phyloP scores from a whole-genome alignment of 2,329 filamentous ascomycete species.

The Fonsecaea pugnacius region DNA sequence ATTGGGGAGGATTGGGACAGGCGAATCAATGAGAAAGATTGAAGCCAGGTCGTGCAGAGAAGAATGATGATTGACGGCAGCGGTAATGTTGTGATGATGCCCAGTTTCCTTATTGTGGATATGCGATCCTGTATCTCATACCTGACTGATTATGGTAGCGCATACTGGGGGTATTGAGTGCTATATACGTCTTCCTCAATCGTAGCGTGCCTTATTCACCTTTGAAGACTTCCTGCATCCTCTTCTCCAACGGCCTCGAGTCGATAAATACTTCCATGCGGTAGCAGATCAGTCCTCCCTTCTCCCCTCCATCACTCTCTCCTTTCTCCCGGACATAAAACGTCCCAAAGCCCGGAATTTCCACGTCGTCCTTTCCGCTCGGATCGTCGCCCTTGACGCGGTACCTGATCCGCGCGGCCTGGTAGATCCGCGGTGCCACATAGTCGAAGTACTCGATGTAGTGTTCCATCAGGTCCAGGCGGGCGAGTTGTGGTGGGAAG shows the following conservation, averaged over 20 bases:
- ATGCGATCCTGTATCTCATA: not conserved
- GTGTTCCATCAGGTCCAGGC: constrained; percentile 29
- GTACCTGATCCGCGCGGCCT: constrained; percentile 30
- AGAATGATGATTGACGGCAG: constrained; percentile 4
- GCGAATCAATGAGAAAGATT: constrained; percentile 66
- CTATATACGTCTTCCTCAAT: not conserved
- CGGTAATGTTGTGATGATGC: constrained; percentile 5
- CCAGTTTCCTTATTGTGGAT: not conserved
- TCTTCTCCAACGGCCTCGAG: constrained; percentile 15
- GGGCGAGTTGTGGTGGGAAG: constrained; percentile 20
- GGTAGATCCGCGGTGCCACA: constrained; percentile 28
- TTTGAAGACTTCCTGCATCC: constrained; percentile 13
- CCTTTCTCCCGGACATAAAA: constrained; percentile 16
- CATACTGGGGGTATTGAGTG: not conserved
- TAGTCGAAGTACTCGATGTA: constrained; percentile 32
- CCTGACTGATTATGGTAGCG: not conserved
- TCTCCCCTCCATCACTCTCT: constrained; percentile 7
- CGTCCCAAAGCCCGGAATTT: constrained; percentile 24
- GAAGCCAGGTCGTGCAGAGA: not conserved
- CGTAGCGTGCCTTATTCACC: not conserved
- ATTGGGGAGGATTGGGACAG: constrained; percentile 86
- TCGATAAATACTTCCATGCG: constrained; percentile 23
- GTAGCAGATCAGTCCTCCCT: constrained; percentile 17
- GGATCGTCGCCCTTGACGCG: constrained; percentile 27
- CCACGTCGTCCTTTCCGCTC: constrained; percentile 19